Conservation (phyloP, 768 basidiomycete genomes). For the Hydnomerulius pinastri region DNA sequence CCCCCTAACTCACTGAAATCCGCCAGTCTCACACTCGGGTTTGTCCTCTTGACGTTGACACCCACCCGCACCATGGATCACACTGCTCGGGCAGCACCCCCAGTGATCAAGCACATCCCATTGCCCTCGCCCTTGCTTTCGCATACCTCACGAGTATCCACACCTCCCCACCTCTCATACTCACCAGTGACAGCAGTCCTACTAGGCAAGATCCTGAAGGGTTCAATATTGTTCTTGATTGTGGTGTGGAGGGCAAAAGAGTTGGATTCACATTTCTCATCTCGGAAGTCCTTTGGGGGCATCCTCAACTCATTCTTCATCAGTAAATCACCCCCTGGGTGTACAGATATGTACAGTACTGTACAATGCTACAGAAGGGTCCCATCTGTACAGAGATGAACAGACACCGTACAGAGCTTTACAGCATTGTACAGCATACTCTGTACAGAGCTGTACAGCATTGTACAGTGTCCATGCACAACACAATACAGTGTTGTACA, state of each 20-base stretch:
- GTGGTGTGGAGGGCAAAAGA: conserved; percentile 62
- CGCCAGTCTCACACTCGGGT: too few species aligned
- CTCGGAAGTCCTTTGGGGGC: conserved; percentile 41
- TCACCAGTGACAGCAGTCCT: conserved; percentile 94
- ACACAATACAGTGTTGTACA: too few species aligned
- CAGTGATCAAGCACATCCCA: conserved; percentile 5
- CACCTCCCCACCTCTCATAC: conserved; percentile 75
- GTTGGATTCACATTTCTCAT: conserved; percentile 41
- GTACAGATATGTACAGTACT: too few species aligned
- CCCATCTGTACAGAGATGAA: too few species aligned
- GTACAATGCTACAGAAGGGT: too few species aligned
- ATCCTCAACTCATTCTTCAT: conserved; percentile 38
- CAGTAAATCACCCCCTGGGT: too few species aligned
- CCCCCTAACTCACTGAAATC: background rate
- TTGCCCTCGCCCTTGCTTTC: background rate
- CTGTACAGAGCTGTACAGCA: too few species aligned
- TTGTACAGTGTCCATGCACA: too few species aligned
- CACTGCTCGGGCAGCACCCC: conserved; percentile 8
- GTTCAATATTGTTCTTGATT: conserved; percentile 86
- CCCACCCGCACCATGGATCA: too few species aligned
- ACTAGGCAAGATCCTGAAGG: conserved; percentile 92
- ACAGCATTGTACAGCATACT: too few species aligned
- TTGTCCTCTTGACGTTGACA: too few species aligned
- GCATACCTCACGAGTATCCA: conserved; percentile 96
- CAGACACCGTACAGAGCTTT: too few species aligned